Conservation (phyloP, 768 basidiomycete species). For the Rhodotorula diobovata region DNA sequence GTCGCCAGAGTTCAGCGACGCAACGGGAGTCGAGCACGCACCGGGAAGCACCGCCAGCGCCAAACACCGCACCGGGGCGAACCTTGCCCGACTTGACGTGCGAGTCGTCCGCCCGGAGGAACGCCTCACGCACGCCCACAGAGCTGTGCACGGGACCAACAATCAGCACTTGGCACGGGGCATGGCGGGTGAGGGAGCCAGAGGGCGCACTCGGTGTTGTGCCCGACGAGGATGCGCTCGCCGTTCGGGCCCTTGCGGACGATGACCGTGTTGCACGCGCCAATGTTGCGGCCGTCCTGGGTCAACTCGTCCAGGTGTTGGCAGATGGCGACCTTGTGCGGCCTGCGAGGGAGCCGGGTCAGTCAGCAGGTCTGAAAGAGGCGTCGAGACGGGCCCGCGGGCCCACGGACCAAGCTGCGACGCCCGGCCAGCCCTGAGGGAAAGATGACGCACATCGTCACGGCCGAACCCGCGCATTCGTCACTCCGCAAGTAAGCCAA, state of each 20-base stretch:
- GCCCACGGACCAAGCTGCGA: too few relatives aligned
- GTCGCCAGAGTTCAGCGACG: background rate
- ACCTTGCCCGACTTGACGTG: constrained; percentile 32
- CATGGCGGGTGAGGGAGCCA: too few relatives aligned
- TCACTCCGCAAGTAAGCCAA: constrained; percentile 32
- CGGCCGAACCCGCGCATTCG: constrained; percentile 41
- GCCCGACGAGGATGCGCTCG: constrained; percentile 37
- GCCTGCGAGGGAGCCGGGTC: constrained; percentile 5
- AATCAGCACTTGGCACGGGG: too few relatives aligned
- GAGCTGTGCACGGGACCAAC: constrained; percentile 1
- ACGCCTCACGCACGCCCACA: constrained; percentile 31
- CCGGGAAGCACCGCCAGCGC: constrained; percentile 41
- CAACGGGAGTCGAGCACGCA: background rate
- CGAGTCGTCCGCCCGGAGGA: constrained; percentile 29
- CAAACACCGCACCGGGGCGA: constrained; percentile 37
- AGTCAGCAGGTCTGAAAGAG: too few relatives aligned
- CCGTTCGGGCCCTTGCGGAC: constrained; percentile 31
- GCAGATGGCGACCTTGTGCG: constrained; percentile 41
- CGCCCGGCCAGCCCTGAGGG: too few relatives aligned
- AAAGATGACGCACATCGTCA: constrained; percentile 40
- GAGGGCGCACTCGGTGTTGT: constrained; percentile 41
- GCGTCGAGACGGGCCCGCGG: too few relatives aligned
- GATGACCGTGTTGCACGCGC: constrained; percentile 42
- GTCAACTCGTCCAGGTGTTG: constrained; percentile 38
- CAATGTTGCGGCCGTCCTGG: constrained; percentile 38